Percentiles rank a stretch among this genome's conserved stretches.
Conservation (phyloP, 805 yeast species). For the Nakazawaea wyomingensis region DNA sequence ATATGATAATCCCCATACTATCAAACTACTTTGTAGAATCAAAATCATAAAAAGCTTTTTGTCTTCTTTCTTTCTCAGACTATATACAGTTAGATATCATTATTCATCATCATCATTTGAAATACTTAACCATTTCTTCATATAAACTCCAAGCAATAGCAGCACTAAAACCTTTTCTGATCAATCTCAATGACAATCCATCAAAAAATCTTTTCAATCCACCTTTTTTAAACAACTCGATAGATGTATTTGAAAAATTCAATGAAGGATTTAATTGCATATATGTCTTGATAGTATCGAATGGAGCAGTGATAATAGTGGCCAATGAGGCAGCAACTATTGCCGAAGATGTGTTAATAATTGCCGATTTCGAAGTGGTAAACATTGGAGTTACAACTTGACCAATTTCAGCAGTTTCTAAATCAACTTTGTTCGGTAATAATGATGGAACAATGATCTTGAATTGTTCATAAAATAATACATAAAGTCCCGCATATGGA, state of each 20-base stretch:
- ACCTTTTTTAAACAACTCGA: conserved; percentile 36
- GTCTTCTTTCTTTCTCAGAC: too few species aligned
- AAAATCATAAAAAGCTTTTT: too few species aligned
- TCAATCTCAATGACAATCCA: conserved; percentile 76
- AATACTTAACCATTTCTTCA: conserved; percentile 67
- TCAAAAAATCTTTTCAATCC: conserved; percentile 60
- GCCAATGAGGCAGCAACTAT: conserved; percentile 71
- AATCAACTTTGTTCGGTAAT: too few species aligned
- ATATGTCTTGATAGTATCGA: conserved; percentile 89
- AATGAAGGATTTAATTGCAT: conserved; percentile 65
- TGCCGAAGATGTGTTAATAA: conserved; percentile 74
- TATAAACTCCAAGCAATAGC: conserved; percentile 97
- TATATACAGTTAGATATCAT: too few species aligned
- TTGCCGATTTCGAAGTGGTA: conserved; percentile 39
- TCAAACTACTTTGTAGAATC: too few species aligned
- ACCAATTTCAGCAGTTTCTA: too few species aligned
- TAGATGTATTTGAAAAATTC: conserved; percentile 35
- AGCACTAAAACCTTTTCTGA: conserved; percentile 84
- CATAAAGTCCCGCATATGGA: conserved; percentile 93
- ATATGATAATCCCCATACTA: too few species aligned
- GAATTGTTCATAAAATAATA: conserved; percentile 74
- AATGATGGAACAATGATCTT: conserved; percentile 50
- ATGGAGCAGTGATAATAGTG: conserved; percentile 87
- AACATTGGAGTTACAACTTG: conserved; percentile 14
- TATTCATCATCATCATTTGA: conserved; percentile 8